Base-by-base conservation (phyloP, 2,329 filamentous ascomycete species). In the Ascochyta pisi region DNA sequence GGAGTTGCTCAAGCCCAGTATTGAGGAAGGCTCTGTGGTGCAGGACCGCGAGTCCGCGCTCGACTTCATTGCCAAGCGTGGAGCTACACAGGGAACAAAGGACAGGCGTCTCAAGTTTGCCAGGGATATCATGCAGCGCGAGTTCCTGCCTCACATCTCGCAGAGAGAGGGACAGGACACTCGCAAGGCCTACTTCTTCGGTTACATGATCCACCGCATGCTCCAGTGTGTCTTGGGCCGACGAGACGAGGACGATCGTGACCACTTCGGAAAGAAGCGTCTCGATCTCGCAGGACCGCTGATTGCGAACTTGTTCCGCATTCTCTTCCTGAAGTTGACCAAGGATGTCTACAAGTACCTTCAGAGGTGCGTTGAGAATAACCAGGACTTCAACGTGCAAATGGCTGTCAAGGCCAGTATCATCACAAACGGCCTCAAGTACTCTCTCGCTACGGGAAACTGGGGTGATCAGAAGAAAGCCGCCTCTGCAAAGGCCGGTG, bases 401-500 rank as follows among this genome's bases (percentile, higher is more conserved):
- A 85, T 96, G 55, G 95, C 92, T 65, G 89, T 98, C 70, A 98
- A 97, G 80, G 88, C 90, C 22, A 89, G 88, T 60, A 96, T 95
- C 19, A 84, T 99, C 64, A 96, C 93, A 19, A 96, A 95, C 72
- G 95, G 94, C 45, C 80, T 99, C 64, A 96, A 97, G 74, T 99
- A 99, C 78, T 97, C 95, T 48, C 83, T 99, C 60, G 94, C 95
- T 24, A 99, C 95, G 13, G 95, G 95, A 64, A 99, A 99, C 78
- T 99, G 95, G 96, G 96, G 95, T 71, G 95, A 99, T 65, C 95
- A 99, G 81, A 99, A 98, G 84, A 99, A 98, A 82, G 93, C 95
- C 19, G 90, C 91, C 68, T 94, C 89, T 66, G 91, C 93, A 1
- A 98, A 96, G 62, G 95, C 95, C 42, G 96, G 95, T 83, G 95